phyloP scores from a whole-genome alignment of 768 basidiomycete genomes.

The Mycena vitilis region DNA sequence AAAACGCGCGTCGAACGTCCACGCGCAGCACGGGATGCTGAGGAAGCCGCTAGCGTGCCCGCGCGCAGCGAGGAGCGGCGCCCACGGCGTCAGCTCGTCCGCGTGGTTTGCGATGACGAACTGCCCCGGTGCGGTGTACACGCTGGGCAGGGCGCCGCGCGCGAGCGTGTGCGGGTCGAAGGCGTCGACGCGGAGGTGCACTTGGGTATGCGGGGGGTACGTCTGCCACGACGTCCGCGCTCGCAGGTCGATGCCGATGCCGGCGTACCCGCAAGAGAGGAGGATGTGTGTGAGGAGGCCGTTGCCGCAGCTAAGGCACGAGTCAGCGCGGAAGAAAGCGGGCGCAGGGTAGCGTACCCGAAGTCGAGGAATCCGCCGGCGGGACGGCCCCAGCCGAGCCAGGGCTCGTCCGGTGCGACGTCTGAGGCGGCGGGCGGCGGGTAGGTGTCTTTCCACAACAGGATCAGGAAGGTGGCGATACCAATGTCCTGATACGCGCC shows the following conservation, averaged over 20 bases:
- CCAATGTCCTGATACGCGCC: conserved; percentile 87
- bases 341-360: conserved; percentile 61
- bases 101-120: conserved; percentile 97
- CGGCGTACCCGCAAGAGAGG: conserved; percentile 82
- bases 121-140: conserved; percentile 54
- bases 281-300: conserved; percentile 93
- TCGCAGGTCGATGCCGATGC: conserved; percentile 88
- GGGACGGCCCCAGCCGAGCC: conserved; percentile 83
- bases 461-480: conserved; percentile 92
- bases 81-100: conserved; percentile 96
- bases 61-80: conserved; percentile 82
- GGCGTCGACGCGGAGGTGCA: conserved; percentile 71
- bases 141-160: conserved; percentile 25
- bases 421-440: conserved; percentile 26
- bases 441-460: conserved; percentile 89
- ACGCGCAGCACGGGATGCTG: conserved; percentile 93
- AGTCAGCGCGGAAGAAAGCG: neutral
- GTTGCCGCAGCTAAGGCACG: conserved; percentile 81
- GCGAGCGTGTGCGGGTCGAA: conserved; percentile 69
- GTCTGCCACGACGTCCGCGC: conserved; percentile 86
- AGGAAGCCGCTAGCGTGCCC: conserved; percentile 73
- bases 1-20: conserved; percentile 78
- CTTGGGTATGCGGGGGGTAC: conserved; percentile 75
- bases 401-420: conserved; percentile 53
- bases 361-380: conserved; percentile 90